Evolutionary conservation across 257 asterid genomes (phyloP).

Genomic region (Solanum rostratum): DNA sequence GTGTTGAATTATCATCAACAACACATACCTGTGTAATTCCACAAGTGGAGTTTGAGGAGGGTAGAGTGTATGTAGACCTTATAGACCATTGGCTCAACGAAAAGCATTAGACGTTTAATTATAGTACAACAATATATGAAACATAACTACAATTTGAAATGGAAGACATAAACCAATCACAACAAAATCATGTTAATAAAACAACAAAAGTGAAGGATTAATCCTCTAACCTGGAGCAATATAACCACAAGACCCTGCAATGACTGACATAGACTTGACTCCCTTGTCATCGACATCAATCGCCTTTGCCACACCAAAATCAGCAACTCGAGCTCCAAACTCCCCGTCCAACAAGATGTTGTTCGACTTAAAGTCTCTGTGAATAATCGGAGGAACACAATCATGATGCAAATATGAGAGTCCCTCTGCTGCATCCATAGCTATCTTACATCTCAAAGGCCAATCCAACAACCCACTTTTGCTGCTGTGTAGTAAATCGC

Average conservation of each 20-base stretch:
- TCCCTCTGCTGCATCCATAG: slow-evolving; percentile 89
- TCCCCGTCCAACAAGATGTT: slow-evolving; percentile 71
- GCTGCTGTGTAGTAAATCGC: slow-evolving; percentile 78
- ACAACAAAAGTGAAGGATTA: not conserved
- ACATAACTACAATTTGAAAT: too few species aligned
- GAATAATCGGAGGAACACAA: slow-evolving; percentile 76
- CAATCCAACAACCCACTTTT: slow-evolving; percentile 73
- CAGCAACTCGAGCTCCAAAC: slow-evolving; percentile 82
- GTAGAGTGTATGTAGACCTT: not conserved
- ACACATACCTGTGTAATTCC: not conserved
- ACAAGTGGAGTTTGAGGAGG: not conserved
- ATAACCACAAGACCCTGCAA: slow-evolving; percentile 96
- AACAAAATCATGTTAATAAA: not conserved
- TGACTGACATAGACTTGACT: slow-evolving; percentile 70
- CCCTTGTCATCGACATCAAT: slow-evolving; percentile 49
- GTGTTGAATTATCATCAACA: not conserved
- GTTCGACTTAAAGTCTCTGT: slow-evolving; percentile 86
- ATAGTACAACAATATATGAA: not conserved
- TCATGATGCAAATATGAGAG: slow-evolving; percentile 91
- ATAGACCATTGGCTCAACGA: too few species aligned
- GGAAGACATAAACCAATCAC: too few species aligned
- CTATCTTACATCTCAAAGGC: slow-evolving; percentile 78
- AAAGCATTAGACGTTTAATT: not conserved
- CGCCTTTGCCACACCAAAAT: slow-evolving; percentile 86
- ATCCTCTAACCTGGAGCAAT: slow-evolving; percentile 76